Base-by-base conservation (phyloP, 2,329 filamentous ascomycete genomes). In the Orbilia brochopaga region DNA sequence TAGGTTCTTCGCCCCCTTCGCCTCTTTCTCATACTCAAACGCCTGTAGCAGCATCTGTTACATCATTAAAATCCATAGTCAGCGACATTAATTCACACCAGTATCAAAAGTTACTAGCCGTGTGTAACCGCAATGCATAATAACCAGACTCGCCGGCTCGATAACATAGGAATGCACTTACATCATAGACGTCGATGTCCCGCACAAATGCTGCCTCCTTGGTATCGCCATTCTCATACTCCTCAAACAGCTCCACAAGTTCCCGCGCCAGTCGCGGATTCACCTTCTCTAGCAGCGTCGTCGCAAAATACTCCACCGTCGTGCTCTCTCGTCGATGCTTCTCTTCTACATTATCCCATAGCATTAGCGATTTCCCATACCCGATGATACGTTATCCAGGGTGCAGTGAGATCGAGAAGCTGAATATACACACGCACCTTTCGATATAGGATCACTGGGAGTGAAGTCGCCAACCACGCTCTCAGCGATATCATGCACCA, bases 401-500 rank as follows among this genome's bases (percentile, higher is more conserved):
- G 27, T 32, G 27, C n/a, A n/a, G 27, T 32, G 3, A 3, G 8
- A 8, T 32, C 3, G 3, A 32, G 27, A 3, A 32, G 27, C 27
- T 8, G 27, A 32, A 8, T 32, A 32, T 32, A 32, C 40, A 52
- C 10, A 44, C 42, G 19, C 53, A 70, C 66, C 66, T 57, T 70
- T 70, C 4, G 66, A 64, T 40, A 70, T 70, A 19, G 59, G 54
- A 64, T 70, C 66, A 53, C 58, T 64, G 0, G 66, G 66, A 27
- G 66, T 70, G 30, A 70, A 70, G 40, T 70, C 66, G 19, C 66
- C 66, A 17, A 70, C 66, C 19, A 70, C 66, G 15, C 66, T 70
- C 61, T 70, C 66, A 11, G 66, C 66, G n/a, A 70, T 70, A 64
- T 70, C 66, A 27, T 70, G 66, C 55, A 70, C 66, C 54, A 70